Base-by-base conservation (phyloP, 371 early-diverging fungal genomes). In the Mortierella sp. region DNA sequence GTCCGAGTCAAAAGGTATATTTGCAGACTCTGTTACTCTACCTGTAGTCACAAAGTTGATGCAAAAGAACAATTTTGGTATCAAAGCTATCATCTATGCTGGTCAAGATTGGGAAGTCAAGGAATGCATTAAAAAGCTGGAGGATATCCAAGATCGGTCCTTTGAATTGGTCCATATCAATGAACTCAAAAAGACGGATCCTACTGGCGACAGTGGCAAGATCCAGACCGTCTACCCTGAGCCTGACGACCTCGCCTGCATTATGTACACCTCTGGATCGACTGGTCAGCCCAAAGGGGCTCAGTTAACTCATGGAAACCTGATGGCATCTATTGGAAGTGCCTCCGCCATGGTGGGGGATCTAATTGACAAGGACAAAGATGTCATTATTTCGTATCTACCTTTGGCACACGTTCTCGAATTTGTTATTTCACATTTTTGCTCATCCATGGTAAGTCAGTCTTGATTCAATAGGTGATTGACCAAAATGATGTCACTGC, bases 341-440 rank as follows among this genome's bases (percentile, higher is more conserved):
- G 89, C 88, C 6, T 82, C 87, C 24, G 76, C 84, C 19, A 65
- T 89, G 50, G 85, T 84, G 1, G 72, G 83, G 28, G 86, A 87
- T 47, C 70, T 83, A n/a, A 36, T 88, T 9, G 43, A 79, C 7
- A 50, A 84, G 24, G 86, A 76, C 0, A 63, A 86, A 9, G 92
- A 92, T 57, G 67, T 84, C 6, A 87, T 96, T 68, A 88, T 98
- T 50, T 95, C 95, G 0, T 97, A 94, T 77, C 85, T 99, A 50
- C 99, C 98, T 13, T 83, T 96, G 5, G 97, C 98, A 7, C 99
- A 99, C 84, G 93, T 94, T 4, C 86, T 94, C 45, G 96, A 96
- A 66, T 91, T 95, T 70, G 81, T 81, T 19, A 71, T 81, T 48
- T 81, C 81, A 4, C 81, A 81, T 48, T 81, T 75, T 69, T 48